Percentiles rank a stretch among this genome's conserved stretches.
Evolutionary conservation across 768 basidiomycete genomes (phyloP).

Genomic region (Pulveroboletus sp.): DNA sequence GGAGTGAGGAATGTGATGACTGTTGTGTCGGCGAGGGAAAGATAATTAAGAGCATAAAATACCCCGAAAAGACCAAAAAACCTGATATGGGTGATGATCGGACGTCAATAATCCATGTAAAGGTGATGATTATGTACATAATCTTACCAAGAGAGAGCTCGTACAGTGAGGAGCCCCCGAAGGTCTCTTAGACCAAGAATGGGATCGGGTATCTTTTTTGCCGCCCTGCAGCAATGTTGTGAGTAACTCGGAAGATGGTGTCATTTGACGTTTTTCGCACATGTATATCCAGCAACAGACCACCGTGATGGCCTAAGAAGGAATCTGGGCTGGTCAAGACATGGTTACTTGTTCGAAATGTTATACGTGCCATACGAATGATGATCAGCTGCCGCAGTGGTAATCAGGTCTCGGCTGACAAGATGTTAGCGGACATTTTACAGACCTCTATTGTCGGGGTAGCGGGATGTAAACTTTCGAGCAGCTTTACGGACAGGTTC

Average conservation of each 20-base stretch:
- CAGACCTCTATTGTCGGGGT: conserved; percentile 56
- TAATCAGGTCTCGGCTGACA: not conserved
- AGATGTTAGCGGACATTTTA: not conserved
- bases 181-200: conserved; percentile 69
- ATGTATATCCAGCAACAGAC: conserved; percentile 53
- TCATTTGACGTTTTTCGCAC: conserved; percentile 21
- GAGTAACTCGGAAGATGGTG: no score
- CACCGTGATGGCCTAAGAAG: conserved; percentile 48
- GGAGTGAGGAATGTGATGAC: conserved; percentile 77
- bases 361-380: conserved; percentile 52
- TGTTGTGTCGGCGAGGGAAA: conserved; percentile 25
- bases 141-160: conserved; percentile 64
- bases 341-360: not conserved
- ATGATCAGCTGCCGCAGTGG: conserved; percentile 49
- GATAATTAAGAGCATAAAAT: conserved; percentile 74
- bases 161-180: conserved; percentile 48
- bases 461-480: conserved; percentile 56
- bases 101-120: not conserved
- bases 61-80: conserved; percentile 71
- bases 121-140: no score
- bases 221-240: conserved; percentile 29
- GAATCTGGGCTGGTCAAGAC: not conserved
- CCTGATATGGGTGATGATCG: conserved; percentile 31
- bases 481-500: conserved; percentile 60
- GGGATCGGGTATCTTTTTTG: conserved; percentile 50